Conservation (phyloP, 2,329 filamentous ascomycete species). For the Arachnomyces sp. region DNA sequence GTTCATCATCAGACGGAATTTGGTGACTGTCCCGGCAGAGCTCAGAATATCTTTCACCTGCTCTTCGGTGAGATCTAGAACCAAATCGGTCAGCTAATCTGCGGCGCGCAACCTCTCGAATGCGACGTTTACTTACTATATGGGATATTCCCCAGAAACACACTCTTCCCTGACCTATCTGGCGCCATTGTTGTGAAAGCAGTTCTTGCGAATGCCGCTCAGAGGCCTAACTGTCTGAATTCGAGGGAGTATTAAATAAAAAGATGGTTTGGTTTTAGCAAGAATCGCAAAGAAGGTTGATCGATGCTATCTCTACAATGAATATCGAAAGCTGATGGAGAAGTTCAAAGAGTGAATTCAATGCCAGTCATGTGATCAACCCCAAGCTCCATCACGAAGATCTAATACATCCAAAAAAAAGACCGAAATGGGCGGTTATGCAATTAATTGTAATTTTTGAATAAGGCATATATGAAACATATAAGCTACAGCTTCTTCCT, state of each 20-base stretch:
- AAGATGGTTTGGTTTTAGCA: not conserved
- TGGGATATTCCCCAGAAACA: conserved; percentile 54
- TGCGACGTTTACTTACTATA: conserved; percentile 58
- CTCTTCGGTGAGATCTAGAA: conserved; percentile 84
- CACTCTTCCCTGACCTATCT: conserved; percentile 38
- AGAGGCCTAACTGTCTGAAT: not conserved
- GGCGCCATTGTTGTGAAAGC: conserved; percentile 32
- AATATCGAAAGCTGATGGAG: no score
- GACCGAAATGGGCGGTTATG: no score
- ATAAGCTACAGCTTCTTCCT: no score
- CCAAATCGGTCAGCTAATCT: conserved; percentile 13
- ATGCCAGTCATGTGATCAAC: no score
- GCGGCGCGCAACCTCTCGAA: not conserved
- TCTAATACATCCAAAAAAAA: no score
- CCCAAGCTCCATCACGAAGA: no score
- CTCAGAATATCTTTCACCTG: conserved; percentile 92
- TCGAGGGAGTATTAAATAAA: not conserved
- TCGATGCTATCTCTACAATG: no score
- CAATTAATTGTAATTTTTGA: no score
- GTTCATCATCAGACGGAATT: conserved; percentile 91
- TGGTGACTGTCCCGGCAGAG: conserved; percentile 80
- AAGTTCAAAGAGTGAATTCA: no score
- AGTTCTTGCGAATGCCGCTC: not conserved
- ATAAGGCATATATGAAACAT: no score
- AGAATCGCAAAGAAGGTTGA: no score